Conservation (phyloP, 2,329 filamentous ascomycete species). For the Thermomyces lanuginosus region DNA sequence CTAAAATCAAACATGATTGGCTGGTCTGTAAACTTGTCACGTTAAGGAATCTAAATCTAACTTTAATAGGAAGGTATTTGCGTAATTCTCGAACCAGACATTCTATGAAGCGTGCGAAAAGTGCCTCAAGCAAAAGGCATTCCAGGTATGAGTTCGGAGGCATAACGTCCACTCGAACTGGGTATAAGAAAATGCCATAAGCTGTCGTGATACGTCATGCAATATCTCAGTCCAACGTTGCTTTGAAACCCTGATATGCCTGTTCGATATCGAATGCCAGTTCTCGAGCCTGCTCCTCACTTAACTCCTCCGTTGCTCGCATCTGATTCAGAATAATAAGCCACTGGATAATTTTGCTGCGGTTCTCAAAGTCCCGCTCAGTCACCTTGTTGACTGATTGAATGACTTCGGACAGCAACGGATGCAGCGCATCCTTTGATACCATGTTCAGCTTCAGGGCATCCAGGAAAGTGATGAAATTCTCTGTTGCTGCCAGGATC, state of each 20-base stretch:
- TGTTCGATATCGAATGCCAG: constrained; percentile 85
- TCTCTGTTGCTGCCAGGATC: constrained; percentile 83
- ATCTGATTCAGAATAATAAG: constrained; percentile 94
- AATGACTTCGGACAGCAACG: constrained; percentile 84
- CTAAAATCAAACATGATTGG: no score
- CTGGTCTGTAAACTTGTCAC: no score
- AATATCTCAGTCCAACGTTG: constrained; percentile 42
- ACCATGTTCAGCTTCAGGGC: constrained; percentile 81
- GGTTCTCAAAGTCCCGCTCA: constrained; percentile 82
- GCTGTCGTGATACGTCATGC: background rate
- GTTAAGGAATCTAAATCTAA: no score
- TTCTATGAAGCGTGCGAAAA: no score
- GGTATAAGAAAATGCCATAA: background rate
- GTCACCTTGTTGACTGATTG: constrained; percentile 96
- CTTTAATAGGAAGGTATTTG: no score
- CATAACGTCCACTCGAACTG: background rate
- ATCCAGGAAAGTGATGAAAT: constrained; percentile 96
- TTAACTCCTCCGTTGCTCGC: constrained; percentile 83
- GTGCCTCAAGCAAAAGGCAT: background rate
- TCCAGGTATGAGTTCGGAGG: no score
- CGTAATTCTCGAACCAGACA: no score
- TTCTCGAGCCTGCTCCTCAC: constrained; percentile 73
- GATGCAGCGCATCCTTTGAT: constrained; percentile 93
- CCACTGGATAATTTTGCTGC: constrained; percentile 97
- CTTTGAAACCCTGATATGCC: constrained; percentile 88